Percentiles rank a stretch among this genome's conserved stretches.
phyloP scores from a whole-genome alignment of 1,284 basidiomycete genomes.

The Pseudozyma hubeiensis region DNA sequence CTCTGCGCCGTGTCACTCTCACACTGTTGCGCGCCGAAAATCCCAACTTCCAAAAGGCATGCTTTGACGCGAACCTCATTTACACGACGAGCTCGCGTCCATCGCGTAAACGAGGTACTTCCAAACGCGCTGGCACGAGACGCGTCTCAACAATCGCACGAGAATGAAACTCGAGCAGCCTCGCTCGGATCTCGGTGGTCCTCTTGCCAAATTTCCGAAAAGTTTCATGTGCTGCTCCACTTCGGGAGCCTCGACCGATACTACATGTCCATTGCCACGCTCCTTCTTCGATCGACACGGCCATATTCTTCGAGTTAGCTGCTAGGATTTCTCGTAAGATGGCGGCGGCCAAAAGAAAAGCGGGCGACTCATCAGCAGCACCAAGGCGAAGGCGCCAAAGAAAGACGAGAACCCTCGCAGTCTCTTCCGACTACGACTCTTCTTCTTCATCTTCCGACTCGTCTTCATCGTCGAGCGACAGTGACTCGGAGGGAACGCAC shows the following conservation, averaged over 20 bases:
- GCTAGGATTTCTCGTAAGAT: not conserved
- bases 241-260: not conserved
- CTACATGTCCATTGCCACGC: not conserved
- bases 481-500: slow-evolving; percentile 12
- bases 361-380: slow-evolving; percentile 10
- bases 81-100: slow-evolving; percentile 23
- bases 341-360: slow-evolving; percentile 19
- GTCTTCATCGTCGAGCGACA: slow-evolving; percentile 17
- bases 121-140: not conserved
- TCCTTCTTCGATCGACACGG: too few relatives aligned
- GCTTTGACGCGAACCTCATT: slow-evolving; percentile 41
- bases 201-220: not conserved
- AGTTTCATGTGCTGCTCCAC: too few relatives aligned
- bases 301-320: too few relatives aligned
- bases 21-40: not conserved
- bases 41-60: not conserved
- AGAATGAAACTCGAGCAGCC: not conserved
- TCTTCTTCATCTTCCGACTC: slow-evolving; percentile 36
- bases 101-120: slow-evolving; percentile 33
- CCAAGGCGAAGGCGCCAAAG: slow-evolving; percentile 34
- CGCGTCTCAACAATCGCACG: slow-evolving; percentile 13
- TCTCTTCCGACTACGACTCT: slow-evolving; percentile 34
- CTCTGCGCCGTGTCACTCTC: not conserved
- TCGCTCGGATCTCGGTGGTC: too few relatives aligned
- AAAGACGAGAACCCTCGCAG: slow-evolving; percentile 42